Percentiles rank a stretch among this genome's conserved stretches.
Conservation (phyloP, 2,329 filamentous ascomycete species). For the Pestalotiopsis sp. region DNA sequence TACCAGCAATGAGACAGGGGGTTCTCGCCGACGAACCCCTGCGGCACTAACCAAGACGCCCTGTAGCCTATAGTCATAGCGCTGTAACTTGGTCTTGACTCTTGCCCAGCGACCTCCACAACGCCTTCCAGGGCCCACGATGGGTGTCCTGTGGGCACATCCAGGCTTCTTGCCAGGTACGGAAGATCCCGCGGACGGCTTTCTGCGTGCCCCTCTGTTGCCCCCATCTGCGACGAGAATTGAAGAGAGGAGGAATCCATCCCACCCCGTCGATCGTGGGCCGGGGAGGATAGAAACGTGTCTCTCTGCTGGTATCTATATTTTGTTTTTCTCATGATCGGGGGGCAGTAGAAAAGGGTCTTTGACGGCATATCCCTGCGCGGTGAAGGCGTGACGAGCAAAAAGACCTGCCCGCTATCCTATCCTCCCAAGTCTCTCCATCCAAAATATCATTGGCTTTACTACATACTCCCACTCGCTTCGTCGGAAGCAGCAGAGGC, state of each 20-base stretch:
- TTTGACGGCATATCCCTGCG: not conserved
- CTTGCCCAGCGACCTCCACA: conserved; percentile 1
- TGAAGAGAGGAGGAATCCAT: not conserved
- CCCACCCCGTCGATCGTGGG: not conserved
- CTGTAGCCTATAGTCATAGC: conserved; percentile 8
- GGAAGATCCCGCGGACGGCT: not conserved
- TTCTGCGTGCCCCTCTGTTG: not conserved
- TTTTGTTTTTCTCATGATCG: not conserved
- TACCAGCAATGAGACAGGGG: not conserved
- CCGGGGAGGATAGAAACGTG: not conserved
- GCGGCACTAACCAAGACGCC: conserved; percentile 1
- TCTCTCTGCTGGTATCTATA: not conserved
- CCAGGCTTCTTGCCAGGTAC: not conserved
- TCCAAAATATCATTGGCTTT: not conserved
- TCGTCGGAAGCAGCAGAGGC: not conserved
- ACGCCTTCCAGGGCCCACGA: not conserved
- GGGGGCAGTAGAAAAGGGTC: not conserved
- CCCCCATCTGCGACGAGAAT: not conserved
- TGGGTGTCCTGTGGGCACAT: not conserved
- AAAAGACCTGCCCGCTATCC: not conserved
- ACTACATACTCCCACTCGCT: not conserved
- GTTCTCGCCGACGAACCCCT: not conserved
- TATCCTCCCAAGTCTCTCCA: not conserved
- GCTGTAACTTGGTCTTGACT: conserved; percentile 1
- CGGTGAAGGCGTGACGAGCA: not conserved